These are phyloP conservation scores for Zygnema cylindricum DNA, from an alignment of 139 green algal species.

Conservation along the genomic window DNA sequence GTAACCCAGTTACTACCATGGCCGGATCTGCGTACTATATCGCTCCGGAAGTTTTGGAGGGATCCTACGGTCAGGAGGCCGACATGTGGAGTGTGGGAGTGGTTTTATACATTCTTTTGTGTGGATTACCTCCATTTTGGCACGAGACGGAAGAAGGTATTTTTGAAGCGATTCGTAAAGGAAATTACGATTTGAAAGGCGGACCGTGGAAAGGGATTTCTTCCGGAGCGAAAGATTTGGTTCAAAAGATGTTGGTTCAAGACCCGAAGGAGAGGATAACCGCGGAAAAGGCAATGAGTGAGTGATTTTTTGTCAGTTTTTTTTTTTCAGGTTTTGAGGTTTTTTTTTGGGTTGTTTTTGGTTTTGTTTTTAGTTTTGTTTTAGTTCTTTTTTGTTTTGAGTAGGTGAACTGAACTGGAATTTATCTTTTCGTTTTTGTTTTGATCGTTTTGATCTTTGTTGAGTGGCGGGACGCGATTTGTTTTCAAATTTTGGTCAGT, in stretches of 20 bases:
- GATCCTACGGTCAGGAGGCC: constrained; percentile 80
- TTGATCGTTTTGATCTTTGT: not conserved
- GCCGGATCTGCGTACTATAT: constrained; percentile 94
- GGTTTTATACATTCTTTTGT: constrained; percentile 97
- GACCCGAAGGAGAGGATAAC: constrained; percentile 22
- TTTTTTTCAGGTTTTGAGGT: not conserved
- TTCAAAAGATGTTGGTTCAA: constrained; percentile 23
- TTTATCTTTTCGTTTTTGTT: not conserved
- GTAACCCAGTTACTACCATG: constrained; percentile 83
- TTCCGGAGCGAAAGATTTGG: constrained; percentile 40
- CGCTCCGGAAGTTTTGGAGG: constrained; percentile 82
- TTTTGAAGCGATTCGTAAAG: constrained; percentile 41
- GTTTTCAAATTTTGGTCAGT: too few relatives aligned
- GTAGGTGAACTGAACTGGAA: not conserved
- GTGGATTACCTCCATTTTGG: constrained; percentile 91
- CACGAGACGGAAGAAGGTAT: constrained; percentile 44
- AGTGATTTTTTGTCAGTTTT: not conserved
- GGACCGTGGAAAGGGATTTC: constrained; percentile 27
- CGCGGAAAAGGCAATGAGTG: constrained; percentile 17
- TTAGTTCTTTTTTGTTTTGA: not conserved
- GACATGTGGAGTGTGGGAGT: constrained; percentile 95
- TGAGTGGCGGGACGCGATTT: too few relatives aligned
- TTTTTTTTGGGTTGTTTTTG: not conserved
- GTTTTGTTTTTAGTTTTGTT: not conserved
- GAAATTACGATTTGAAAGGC: constrained; percentile 26